Conservation (phyloP, 2,329 filamentous ascomycete genomes). For the Orbilia brochopaga region DNA sequence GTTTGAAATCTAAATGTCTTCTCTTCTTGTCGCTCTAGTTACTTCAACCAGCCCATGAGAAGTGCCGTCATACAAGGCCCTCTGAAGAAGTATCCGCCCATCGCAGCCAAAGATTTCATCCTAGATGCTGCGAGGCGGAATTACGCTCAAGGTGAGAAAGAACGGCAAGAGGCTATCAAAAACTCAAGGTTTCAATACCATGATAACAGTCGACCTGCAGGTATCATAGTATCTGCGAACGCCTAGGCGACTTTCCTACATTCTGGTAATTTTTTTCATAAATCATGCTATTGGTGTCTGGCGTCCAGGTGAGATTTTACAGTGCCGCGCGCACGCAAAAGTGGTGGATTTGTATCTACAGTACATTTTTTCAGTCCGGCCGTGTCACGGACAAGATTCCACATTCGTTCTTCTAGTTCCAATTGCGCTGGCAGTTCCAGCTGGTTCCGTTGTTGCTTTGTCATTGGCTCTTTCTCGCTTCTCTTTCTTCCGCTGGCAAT, state of each 20-base stretch:
- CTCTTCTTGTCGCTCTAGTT: slow-evolving; percentile 55
- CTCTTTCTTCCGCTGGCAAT: not conserved
- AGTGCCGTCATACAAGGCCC: slow-evolving; percentile 68
- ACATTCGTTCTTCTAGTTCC: not conserved
- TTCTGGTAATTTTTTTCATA: slow-evolving; percentile 22
- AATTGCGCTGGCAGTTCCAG: not conserved
- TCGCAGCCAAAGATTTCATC: slow-evolving; percentile 69
- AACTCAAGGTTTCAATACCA: slow-evolving; percentile 47
- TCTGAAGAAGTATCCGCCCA: slow-evolving; percentile 66
- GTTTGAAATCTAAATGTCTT: slow-evolving; percentile 9
- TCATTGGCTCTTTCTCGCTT: not conserved
- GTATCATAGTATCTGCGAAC: slow-evolving; percentile 45
- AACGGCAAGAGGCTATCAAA: slow-evolving; percentile 42
- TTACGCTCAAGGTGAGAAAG: slow-evolving; percentile 55
- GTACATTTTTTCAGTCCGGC: too few relatives aligned
- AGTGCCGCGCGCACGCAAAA: too few relatives aligned
- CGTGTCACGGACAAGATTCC: too few relatives aligned
- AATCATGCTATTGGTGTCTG: not conserved
- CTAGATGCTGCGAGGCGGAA: slow-evolving; percentile 65
- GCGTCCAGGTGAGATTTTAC: slow-evolving; percentile 3
- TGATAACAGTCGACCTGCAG: slow-evolving; percentile 40
- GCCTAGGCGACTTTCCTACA: slow-evolving; percentile 18
- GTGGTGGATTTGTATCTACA: too few relatives aligned
- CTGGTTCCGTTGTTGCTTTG: not conserved
- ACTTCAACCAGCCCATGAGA: slow-evolving; percentile 69